Percentiles rank a stretch among this genome's conserved stretches.
phyloP scores from a whole-genome alignment of 768 basidiomycete genomes.

The Leccinum pellstonianum region DNA sequence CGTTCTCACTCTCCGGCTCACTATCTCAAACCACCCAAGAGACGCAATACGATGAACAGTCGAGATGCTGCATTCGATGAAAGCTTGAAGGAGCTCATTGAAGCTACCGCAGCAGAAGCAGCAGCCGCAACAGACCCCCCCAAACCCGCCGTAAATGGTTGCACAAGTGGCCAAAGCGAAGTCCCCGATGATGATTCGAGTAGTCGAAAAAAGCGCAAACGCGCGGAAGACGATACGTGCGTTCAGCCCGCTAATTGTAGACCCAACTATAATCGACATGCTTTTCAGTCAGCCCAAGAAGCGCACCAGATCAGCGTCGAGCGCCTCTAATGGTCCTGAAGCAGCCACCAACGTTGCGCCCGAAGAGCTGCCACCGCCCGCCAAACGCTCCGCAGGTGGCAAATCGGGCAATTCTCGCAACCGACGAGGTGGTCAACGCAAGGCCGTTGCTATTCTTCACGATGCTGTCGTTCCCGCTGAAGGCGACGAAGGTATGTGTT shows the following conservation, averaged over 20 bases:
- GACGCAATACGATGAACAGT: conserved; percentile 97
- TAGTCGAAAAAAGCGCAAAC: conserved; percentile 70
- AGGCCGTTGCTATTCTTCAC: conserved; percentile 17
- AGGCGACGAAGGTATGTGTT: conserved; percentile 61
- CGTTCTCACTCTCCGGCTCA: conserved; percentile 71
- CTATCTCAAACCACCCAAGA: conserved; percentile 71
- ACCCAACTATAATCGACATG: conserved; percentile 13
- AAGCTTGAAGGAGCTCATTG: conserved; percentile 74
- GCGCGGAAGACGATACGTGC: conserved; percentile 70
- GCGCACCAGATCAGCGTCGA: conserved; percentile 75
- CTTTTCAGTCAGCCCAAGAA: conserved; percentile 53
- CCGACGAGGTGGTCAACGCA: conserved; percentile 34
- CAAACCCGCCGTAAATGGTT: conserved; percentile 35
- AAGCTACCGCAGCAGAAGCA: conserved; percentile 71
- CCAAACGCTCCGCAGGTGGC: conserved; percentile 27
- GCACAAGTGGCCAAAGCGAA: conserved; percentile 41
- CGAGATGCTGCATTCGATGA: conserved; percentile 93
- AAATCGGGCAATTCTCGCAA: conserved; percentile 31
- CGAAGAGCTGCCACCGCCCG: conserved; percentile 42
- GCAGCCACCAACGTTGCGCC: conserved; percentile 36
- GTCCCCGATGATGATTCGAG: conserved; percentile 50
- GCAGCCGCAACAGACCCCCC: conserved; percentile 48
- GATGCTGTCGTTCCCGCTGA: conserved; percentile 39
- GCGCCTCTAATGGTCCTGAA: conserved; percentile 57
- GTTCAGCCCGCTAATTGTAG: conserved; percentile 25